Evolutionary conservation across 2,329 filamentous ascomycete genomes (phyloP).

Genomic region (Aspergillus sp.): DNA sequence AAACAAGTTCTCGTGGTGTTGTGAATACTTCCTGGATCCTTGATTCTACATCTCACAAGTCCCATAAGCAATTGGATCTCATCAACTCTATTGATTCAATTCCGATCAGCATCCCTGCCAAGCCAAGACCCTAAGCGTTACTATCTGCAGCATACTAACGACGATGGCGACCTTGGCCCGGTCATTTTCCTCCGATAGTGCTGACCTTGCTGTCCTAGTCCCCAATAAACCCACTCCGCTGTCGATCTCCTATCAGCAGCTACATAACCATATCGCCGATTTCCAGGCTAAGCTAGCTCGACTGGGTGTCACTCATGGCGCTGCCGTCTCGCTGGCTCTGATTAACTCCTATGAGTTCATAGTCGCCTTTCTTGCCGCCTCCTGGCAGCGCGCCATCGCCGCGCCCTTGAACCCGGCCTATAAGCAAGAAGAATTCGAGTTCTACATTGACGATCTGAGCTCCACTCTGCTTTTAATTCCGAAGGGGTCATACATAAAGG

Average conservation of each 20-base stretch:
- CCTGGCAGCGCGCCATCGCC: constrained; percentile 81
- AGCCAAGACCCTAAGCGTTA: constrained; percentile 14
- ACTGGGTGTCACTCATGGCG: constrained; percentile 68
- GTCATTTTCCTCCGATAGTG: constrained; percentile 56
- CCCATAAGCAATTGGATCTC: not conserved
- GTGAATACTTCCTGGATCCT: not conserved
- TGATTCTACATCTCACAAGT: not conserved
- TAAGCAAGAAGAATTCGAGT: constrained; percentile 88
- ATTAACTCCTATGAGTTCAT: constrained; percentile 88
- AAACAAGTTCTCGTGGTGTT: not conserved
- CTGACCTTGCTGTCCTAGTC: constrained; percentile 69
- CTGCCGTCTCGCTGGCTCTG: constrained; percentile 79
- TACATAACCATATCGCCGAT: constrained; percentile 64
- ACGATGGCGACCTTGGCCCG: constrained; percentile 60
- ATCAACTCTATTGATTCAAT: not conserved
- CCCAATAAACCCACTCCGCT: constrained; percentile 65
- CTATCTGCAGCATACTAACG: constrained; percentile 10
- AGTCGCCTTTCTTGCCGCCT: constrained; percentile 78
- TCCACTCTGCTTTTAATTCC: constrained; percentile 78
- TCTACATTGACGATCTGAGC: constrained; percentile 85
- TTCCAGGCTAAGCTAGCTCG: constrained; percentile 79
- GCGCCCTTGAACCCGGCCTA: constrained; percentile 87
- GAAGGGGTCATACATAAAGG: constrained; percentile 65
- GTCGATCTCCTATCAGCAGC: constrained; percentile 68
- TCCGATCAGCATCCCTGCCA: constrained; percentile 3